Evolutionary conservation across 106 monocot species (phyloP), one percentile per base, ranked within the genome.

Genomic region (Dendrobium nobile): DNA sequence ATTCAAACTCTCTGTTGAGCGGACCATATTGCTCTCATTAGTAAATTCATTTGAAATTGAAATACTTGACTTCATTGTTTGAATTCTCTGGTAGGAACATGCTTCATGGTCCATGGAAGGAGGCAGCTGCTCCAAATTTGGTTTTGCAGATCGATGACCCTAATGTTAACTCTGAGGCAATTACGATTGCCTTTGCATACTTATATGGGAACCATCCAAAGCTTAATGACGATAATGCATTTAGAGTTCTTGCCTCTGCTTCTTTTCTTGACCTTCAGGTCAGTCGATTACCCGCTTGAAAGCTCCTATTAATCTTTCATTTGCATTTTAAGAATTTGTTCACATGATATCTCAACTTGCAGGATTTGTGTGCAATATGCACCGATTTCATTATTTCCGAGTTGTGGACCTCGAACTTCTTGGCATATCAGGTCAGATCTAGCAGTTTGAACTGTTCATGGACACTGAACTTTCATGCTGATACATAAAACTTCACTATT

Each of bases 221-320:
- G 84, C 93, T 99, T 59, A 87, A 90, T 87, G 98, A 92, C 40
- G 84, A 33, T 79, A 99, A 99, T 88, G 99, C 99, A 41, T 99
- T 91, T 67, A 93, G 90, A 55, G 95, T 99, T 73, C 91, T 99
- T 55, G 99, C 99, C 22, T 91, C 90, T 82, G 95, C 99, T 45
- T 95, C 99, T 54, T 99, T 95, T 86, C 91, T 99, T 75, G 99
- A 99, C 43, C 95, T 99, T 88, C 95, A 99, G 99, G 99, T 95
- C 64, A n/a, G 24, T 26, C 26, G 44, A 27, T 8, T 76, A 75
- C 19, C 42, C 4, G 22, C 20, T 77, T 67, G 47, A 22, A 41
- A 59, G 9, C 37, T 18, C 5, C 24, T 37, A 43, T 81, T 15
- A 13, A 28, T 56, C 20, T 82, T 4, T 82, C 16, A 22, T 54